These are phyloP conservation scores for Pterocarpus macrocarpus DNA, from an alignment of 306 rosid genomes.

Conservation along the genomic window DNA sequence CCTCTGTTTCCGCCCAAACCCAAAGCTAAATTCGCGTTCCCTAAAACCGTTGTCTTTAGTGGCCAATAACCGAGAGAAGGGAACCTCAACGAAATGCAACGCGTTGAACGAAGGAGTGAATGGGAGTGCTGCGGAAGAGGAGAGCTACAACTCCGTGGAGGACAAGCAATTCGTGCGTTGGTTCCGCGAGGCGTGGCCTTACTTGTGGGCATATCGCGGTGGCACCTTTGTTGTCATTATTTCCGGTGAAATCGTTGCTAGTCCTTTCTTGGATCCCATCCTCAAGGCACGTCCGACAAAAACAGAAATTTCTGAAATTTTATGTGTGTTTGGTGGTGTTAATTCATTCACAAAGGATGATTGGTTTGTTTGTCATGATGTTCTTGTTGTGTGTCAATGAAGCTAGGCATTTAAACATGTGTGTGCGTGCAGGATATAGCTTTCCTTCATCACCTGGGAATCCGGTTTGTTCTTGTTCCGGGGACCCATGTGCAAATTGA, in stretches of 20 bases:
- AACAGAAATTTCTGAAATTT: neutral
- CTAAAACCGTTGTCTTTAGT: slow-evolving; percentile 15
- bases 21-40: neutral
- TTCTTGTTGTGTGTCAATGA: neutral
- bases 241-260: slow-evolving; percentile 84
- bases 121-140: slow-evolving; percentile 53
- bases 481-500: slow-evolving; percentile 93
- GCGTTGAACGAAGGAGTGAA: slow-evolving; percentile 44
- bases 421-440: slow-evolving; percentile 87
- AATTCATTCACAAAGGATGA: neutral
- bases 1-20: slow-evolving; percentile 36
- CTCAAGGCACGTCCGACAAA: slow-evolving; percentile 71
- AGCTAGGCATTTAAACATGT: neutral
- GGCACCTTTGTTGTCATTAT: slow-evolving; percentile 81
- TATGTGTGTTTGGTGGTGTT: neutral
- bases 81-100: slow-evolving; percentile 34
- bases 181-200: slow-evolving; percentile 97
- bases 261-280: slow-evolving; percentile 76
- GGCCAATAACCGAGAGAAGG: slow-evolving; percentile 34
- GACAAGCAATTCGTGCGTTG: slow-evolving; percentile 90
- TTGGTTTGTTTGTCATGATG: neutral
- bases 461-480: slow-evolving; percentile 89
- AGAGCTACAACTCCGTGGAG: slow-evolving; percentile 61
- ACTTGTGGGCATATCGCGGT: slow-evolving; percentile 86
- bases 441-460: slow-evolving; percentile 94